Evolutionary conservation across 768 basidiomycete genomes (phyloP).

Genomic region (Amanita rimosa): DNA sequence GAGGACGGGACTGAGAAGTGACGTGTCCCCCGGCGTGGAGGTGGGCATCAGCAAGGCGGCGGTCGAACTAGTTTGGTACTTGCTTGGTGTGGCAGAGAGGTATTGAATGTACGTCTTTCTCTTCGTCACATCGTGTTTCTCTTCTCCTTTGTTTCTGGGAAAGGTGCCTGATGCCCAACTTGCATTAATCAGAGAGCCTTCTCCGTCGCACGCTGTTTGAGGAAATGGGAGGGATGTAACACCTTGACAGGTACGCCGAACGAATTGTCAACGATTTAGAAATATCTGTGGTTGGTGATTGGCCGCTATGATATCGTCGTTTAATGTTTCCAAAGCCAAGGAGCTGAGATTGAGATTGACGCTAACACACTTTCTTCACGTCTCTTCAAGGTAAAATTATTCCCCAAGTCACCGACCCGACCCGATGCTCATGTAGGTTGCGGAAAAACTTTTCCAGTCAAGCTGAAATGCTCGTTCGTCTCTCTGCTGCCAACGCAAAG

Average conservation of each 20-base stretch:
- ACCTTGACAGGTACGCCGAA: too few species aligned
- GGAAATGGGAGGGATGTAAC: conserved; percentile 94
- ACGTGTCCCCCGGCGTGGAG: conserved; percentile 70
- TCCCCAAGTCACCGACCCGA: too few species aligned
- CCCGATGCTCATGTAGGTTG: not conserved
- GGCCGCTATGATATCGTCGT: conserved; percentile 16
- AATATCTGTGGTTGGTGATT: conserved; percentile 15
- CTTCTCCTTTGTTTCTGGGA: conserved; percentile 8
- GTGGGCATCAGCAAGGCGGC: conserved; percentile 87
- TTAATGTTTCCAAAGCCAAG: conserved; percentile 17
- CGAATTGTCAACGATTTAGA: too few species aligned
- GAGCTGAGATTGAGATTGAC: conserved; percentile 7
- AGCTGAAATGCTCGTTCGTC: not conserved
- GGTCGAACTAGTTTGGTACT: conserved; percentile 93
- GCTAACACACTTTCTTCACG: not conserved
- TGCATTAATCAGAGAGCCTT: conserved; percentile 60
- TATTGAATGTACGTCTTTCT: conserved; percentile 64
- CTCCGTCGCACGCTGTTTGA: conserved; percentile 91
- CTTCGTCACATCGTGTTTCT: too few species aligned
- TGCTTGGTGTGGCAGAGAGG: conserved; percentile 89
- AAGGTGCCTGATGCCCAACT: too few species aligned
- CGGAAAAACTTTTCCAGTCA: not conserved
- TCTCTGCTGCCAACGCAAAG: not conserved
- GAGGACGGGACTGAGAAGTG: conserved; percentile 42
- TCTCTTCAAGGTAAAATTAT: not conserved